These are phyloP conservation scores for Anthracocystis setariae DNA, from an alignment of 1,284 basidiomycete genomes.

Conservation along the genomic window DNA sequence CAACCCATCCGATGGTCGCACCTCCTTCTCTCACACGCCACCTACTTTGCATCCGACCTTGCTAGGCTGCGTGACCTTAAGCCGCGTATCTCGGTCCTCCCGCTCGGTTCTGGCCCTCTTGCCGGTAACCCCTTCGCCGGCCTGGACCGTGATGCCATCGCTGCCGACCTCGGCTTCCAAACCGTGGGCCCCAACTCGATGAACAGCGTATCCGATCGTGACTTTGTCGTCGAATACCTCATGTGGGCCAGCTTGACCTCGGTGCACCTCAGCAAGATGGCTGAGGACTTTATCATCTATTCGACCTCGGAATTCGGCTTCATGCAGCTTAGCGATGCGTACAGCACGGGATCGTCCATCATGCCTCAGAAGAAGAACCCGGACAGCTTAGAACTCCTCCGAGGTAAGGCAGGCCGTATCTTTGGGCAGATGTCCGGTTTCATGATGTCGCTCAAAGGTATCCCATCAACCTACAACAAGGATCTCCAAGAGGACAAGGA, in stretches of 20 bases:
- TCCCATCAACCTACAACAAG: conserved; percentile 99
- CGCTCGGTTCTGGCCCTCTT: conserved; percentile 91
- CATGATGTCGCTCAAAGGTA: conserved; percentile 94
- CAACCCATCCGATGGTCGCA: conserved; percentile 99
- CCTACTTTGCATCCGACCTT: conserved; percentile 87
- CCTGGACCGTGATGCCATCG: conserved; percentile 63
- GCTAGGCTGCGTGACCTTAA: conserved; percentile 84
- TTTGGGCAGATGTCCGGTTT: conserved; percentile 99
- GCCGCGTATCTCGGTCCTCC: conserved; percentile 80
- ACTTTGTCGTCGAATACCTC: conserved; percentile 95
- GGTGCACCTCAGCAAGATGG: conserved; percentile 91
- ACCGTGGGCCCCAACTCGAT: conserved; percentile 66
- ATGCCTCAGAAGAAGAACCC: conserved; percentile 99
- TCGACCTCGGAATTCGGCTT: conserved; percentile 97
- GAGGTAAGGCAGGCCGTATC: conserved; percentile 92
- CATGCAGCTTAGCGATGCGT: conserved; percentile 91
- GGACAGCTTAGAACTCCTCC: conserved; percentile 90
- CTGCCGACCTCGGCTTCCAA: conserved; percentile 65
- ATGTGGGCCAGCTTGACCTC: conserved; percentile 94
- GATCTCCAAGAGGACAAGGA: conserved; percentile 99
- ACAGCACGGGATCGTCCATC: conserved; percentile 97
- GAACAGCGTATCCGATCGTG: conserved; percentile 88
- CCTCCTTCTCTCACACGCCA: conserved; percentile 91
- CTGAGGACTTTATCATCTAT: conserved; percentile 96
- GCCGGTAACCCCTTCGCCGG: conserved; percentile 89